Conservation (phyloP, 352 stramenopile species). For the Aphanomyces cochlioides region DNA sequence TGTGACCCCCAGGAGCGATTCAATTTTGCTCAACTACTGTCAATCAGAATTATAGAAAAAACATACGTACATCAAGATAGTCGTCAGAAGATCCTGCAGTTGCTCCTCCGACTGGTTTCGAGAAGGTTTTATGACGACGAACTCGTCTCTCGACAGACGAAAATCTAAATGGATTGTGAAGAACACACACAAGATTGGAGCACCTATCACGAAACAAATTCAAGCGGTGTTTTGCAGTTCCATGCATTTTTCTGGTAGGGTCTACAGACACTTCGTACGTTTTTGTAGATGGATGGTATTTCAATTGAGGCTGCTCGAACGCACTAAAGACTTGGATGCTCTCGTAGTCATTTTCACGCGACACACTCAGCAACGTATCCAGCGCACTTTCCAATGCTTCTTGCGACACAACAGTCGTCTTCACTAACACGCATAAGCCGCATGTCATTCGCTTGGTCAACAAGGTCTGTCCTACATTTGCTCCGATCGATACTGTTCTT, state of each 20-base stretch:
- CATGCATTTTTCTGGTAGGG: slow-evolving; percentile 53
- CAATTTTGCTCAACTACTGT: slow-evolving; percentile 70
- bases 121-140: slow-evolving; percentile 83
- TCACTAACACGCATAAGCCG: slow-evolving; percentile 42
- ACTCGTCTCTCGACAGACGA: slow-evolving; percentile 64
- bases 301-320: slow-evolving; percentile 67
- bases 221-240: slow-evolving; percentile 49
- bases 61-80: slow-evolving; percentile 7
- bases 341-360: slow-evolving; percentile 75
- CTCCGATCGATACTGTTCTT: slow-evolving; percentile 88
- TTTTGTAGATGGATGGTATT: slow-evolving; percentile 60
- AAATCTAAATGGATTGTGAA: slow-evolving; percentile 39
- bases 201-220: slow-evolving; percentile 63
- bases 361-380: slow-evolving; percentile 76
- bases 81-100: background rate
- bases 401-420: slow-evolving; percentile 75
- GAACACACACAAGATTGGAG: background rate
- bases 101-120: slow-evolving; percentile 37
- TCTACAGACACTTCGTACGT: slow-evolving; percentile 72
- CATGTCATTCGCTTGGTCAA: background rate
- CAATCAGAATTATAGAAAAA: background rate
- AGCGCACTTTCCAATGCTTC: slow-evolving; percentile 78
- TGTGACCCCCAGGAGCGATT: slow-evolving; percentile 77
- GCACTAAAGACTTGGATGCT: slow-evolving; percentile 77
- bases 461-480: slow-evolving; percentile 53